phyloP scores from a whole-genome alignment of 73 alveolate species.

The Paramecium caudatum region DNA sequence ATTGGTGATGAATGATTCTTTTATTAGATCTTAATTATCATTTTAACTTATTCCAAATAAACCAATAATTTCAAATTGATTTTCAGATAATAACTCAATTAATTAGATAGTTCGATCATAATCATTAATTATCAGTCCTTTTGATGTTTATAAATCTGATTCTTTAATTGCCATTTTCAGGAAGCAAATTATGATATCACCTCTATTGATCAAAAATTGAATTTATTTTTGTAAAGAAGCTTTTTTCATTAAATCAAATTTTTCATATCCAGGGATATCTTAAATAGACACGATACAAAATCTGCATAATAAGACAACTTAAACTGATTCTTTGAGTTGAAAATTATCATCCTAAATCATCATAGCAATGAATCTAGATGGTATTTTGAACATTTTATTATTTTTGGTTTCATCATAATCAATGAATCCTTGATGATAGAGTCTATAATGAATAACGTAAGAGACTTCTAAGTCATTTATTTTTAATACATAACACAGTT shows the following conservation, averaged over 20 bases:
- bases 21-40: constrained; percentile 20
- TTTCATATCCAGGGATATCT: constrained; percentile 68
- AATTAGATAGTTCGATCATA: constrained; percentile 13
- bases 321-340: not conserved
- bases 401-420: constrained; percentile 53
- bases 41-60: constrained; percentile 38
- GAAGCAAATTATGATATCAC: constrained; percentile 27
- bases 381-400: constrained; percentile 6
- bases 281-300: constrained; percentile 45
- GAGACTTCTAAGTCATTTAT: constrained; percentile 45
- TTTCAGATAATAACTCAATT: constrained; percentile 32
- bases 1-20: constrained; percentile 23
- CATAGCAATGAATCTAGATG: constrained; percentile 59
- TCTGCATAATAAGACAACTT: constrained; percentile 36
- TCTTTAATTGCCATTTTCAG: constrained; percentile 41
- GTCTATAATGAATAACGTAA: constrained; percentile 30
- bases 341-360: constrained; percentile 53
- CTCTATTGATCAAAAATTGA: constrained; percentile 29
- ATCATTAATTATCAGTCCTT: constrained; percentile 17
- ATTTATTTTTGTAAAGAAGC: constrained; percentile 30
- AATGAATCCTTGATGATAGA: constrained; percentile 57
- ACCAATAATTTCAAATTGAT: constrained; percentile 26
- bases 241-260: constrained; percentile 37
- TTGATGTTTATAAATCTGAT: not conserved
- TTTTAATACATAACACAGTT: constrained; percentile 41